Percentiles rank a stretch among this genome's conserved stretches.
phyloP scores from a whole-genome alignment of 1,284 basidiomycete species.

The Ganoderma lingzhi region DNA sequence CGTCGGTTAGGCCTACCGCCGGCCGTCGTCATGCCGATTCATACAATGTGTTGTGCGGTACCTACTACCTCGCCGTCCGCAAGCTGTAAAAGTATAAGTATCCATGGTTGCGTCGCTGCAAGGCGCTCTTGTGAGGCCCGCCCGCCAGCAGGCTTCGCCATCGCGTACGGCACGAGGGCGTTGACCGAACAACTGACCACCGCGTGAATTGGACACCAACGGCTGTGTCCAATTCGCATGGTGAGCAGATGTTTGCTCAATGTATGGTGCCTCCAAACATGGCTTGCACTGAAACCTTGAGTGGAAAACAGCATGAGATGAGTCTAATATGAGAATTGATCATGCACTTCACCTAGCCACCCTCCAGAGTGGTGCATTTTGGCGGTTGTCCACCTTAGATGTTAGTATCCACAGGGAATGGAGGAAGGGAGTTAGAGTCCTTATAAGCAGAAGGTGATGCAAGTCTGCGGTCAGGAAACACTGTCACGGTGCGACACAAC shows the following conservation, averaged over 20 bases:
- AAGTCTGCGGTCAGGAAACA: neutral
- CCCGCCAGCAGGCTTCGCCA: neutral
- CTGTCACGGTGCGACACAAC: neutral
- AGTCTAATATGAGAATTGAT: neutral
- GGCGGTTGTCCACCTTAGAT: neutral
- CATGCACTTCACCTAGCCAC: neutral
- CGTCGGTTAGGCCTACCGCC: neutral
- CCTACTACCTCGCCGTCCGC: neutral
- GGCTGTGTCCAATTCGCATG: slow-evolving; percentile 19
- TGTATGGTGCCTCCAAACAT: slow-evolving; percentile 6
- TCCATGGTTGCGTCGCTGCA: neutral
- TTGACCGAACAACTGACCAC: slow-evolving; percentile 19
- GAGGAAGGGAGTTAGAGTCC: neutral
- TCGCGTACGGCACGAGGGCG: slow-evolving; percentile 9
- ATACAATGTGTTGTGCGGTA: neutral
- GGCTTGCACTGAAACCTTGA: neutral
- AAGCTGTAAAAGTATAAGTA: neutral
- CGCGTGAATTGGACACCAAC: slow-evolving; percentile 17
- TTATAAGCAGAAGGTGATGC: neutral
- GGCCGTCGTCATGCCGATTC: neutral
- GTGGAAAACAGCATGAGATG: slow-evolving; percentile 1
- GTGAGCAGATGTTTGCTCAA: slow-evolving; percentile 20
- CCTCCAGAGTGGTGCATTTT: neutral
- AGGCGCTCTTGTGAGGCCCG: neutral
- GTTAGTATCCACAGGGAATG: neutral